Evolutionary conservation across 2,329 filamentous ascomycete genomes (phyloP).

Genomic region (Fusarium nanum): DNA sequence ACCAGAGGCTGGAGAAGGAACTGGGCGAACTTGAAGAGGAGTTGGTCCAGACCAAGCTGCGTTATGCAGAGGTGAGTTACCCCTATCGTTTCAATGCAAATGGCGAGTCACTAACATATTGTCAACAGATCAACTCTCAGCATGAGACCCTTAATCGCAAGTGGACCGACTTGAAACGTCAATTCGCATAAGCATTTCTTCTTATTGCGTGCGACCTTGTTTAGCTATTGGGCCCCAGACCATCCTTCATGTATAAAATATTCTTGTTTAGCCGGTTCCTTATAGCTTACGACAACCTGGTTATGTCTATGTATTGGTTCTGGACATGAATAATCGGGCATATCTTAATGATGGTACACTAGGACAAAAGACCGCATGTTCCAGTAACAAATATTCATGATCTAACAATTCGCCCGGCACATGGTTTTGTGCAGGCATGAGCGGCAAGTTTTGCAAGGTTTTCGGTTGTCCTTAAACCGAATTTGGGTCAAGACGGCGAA

Average conservation of each 20-base stretch:
- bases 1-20: conserved; percentile 86
- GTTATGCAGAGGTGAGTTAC: conserved; percentile 87
- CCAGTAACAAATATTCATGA: conserved; percentile 32
- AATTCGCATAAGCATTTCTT: conserved; percentile 58
- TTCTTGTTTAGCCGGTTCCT: conserved; percentile 29
- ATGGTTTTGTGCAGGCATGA: conserved; percentile 19
- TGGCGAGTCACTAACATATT: conserved; percentile 25
- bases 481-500: conserved; percentile 1
- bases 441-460: conserved; percentile 3
- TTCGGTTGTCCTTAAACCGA: conserved; percentile 2
- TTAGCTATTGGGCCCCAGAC: conserved; percentile 22
- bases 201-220: conserved; percentile 9
- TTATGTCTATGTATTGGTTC: conserved; percentile 14
- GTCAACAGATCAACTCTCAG: conserved; percentile 72
- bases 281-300: conserved; percentile 13
- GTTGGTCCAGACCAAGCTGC: conserved; percentile 93
- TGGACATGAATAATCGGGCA: conserved; percentile 31
- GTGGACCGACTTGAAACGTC: conserved; percentile 78
- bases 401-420: conserved; percentile 15
- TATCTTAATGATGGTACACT: conserved; percentile 38
- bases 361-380: conserved; percentile 27
- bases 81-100: not conserved
- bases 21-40: conserved; percentile 92
- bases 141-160: conserved; percentile 80
- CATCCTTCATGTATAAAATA: conserved; percentile 46